Evolutionary conservation across 179 eudicot species (phyloP).

Genomic region (Corrigiola litoralis): DNA sequence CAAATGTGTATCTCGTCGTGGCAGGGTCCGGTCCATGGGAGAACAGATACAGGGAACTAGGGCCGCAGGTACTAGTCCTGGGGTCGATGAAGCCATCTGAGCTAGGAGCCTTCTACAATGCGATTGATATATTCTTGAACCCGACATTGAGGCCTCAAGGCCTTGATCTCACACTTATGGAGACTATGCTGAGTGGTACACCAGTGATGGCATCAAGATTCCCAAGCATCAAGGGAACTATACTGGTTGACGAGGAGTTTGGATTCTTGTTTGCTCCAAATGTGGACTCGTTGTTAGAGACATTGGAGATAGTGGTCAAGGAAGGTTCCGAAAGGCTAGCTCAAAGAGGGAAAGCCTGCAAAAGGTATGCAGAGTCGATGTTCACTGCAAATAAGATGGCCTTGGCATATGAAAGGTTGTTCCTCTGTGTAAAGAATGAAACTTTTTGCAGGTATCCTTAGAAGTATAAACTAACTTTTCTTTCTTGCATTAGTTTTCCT

Average conservation of each 20-base stretch:
- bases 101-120: slow-evolving; percentile 66
- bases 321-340: slow-evolving; percentile 61
- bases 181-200: slow-evolving; percentile 91
- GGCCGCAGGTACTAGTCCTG: slow-evolving; percentile 55
- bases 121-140: slow-evolving; percentile 73
- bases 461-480: background rate
- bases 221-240: slow-evolving; percentile 78
- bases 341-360: slow-evolving; percentile 60
- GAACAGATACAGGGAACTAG: slow-evolving; percentile 58
- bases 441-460: slow-evolving; percentile 60
- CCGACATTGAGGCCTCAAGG: slow-evolving; percentile 93
- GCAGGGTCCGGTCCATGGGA: slow-evolving; percentile 95
- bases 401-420: slow-evolving; percentile 77
- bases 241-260: slow-evolving; percentile 66
- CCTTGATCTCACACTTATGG: slow-evolving; percentile 85
- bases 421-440: slow-evolving; percentile 72
- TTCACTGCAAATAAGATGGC: slow-evolving; percentile 87
- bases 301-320: slow-evolving; percentile 49
- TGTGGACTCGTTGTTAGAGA: slow-evolving; percentile 50
- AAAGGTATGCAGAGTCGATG: slow-evolving; percentile 56
- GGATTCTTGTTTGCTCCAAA: slow-evolving; percentile 89
- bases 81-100: slow-evolving; percentile 75
- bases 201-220: slow-evolving; percentile 80
- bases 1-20: slow-evolving; percentile 54
- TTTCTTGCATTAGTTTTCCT: background rate